Conservation (phyloP, 2,329 filamentous ascomycete species). For the Leptographium lundbergii region DNA sequence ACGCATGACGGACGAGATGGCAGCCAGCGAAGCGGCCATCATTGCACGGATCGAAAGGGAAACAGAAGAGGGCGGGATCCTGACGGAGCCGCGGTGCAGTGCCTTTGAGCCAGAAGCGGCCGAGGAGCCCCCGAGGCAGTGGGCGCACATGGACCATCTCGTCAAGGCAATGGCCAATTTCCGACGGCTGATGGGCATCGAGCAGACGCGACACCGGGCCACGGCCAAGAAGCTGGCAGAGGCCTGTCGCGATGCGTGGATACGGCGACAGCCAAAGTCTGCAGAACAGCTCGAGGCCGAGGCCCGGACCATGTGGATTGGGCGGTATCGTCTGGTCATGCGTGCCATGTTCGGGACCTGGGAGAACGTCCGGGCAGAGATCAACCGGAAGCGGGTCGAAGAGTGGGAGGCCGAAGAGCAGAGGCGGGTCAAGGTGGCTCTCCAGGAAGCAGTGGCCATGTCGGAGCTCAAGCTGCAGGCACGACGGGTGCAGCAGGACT, state of each 20-base stretch:
- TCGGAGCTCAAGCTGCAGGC: conserved; percentile 58
- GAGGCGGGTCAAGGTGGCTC: conserved; percentile 50
- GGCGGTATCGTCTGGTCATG: conserved; percentile 60
- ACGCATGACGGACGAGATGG: conserved; percentile 47
- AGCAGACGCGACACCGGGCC: conserved; percentile 66
- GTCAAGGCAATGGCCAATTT: conserved; percentile 70
- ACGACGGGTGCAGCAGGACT: conserved; percentile 40
- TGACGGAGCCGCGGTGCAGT: conserved; percentile 59
- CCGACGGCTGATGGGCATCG: conserved; percentile 63
- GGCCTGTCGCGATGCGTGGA: conserved; percentile 65
- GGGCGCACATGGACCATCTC: conserved; percentile 79
- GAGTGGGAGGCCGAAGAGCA: conserved; percentile 56
- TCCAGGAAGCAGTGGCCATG: conserved; percentile 61
- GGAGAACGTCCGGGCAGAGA: conserved; percentile 50
- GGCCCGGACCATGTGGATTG: conserved; percentile 51
- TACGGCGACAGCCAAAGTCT: conserved; percentile 59
- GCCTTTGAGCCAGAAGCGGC: conserved; percentile 59
- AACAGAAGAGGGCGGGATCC: conserved; percentile 58
- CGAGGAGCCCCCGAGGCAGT: conserved; percentile 66
- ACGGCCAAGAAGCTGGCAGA: conserved; percentile 69
- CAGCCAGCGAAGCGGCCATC: conserved; percentile 54
- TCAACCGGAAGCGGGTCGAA: conserved; percentile 45
- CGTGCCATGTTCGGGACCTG: conserved; percentile 43
- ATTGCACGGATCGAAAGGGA: conserved; percentile 61
- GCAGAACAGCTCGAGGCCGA: conserved; percentile 74